Percentiles rank a stretch among this genome's conserved stretches.
phyloP scores from a whole-genome alignment of 2,329 filamentous ascomycete genomes.

The Botrytis tulipae region DNA sequence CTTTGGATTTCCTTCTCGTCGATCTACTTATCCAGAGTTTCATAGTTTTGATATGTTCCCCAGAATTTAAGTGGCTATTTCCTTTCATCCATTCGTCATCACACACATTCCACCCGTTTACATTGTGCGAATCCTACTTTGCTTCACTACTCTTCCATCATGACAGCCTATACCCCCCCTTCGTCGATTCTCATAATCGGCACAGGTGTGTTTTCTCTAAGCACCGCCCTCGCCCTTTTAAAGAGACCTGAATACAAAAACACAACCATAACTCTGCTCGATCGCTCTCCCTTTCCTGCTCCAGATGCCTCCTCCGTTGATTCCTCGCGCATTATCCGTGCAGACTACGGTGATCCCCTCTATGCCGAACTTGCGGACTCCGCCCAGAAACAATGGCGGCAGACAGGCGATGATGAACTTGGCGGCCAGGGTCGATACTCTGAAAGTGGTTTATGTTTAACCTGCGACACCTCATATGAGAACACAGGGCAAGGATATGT shows the following conservation, averaged over 20 bases:
- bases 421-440: conserved; percentile 66
- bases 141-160: background rate
- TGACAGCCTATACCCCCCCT: conserved; percentile 20
- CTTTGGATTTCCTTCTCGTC: background rate
- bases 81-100: background rate
- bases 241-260: conserved; percentile 53
- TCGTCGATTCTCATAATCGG: conserved; percentile 66
- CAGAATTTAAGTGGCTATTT: background rate
- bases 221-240: conserved; percentile 68
- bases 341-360: conserved; percentile 77
- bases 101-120: background rate
- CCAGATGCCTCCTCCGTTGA: conserved; percentile 61
- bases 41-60: background rate
- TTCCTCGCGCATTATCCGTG: conserved; percentile 61
- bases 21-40: background rate
- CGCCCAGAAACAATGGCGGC: conserved; percentile 70
- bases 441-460: conserved; percentile 67
- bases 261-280: conserved; percentile 58
- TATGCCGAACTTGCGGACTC: conserved; percentile 73
- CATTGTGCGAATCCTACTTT: background rate
- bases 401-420: conserved; percentile 47
- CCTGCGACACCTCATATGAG: conserved; percentile 48
- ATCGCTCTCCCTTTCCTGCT: conserved; percentile 58
- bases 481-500: conserved; percentile 50
- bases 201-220: conserved; percentile 56